Base-by-base conservation (phyloP, 805 yeast genomes). In the Lipomyces yamadae region DNA sequence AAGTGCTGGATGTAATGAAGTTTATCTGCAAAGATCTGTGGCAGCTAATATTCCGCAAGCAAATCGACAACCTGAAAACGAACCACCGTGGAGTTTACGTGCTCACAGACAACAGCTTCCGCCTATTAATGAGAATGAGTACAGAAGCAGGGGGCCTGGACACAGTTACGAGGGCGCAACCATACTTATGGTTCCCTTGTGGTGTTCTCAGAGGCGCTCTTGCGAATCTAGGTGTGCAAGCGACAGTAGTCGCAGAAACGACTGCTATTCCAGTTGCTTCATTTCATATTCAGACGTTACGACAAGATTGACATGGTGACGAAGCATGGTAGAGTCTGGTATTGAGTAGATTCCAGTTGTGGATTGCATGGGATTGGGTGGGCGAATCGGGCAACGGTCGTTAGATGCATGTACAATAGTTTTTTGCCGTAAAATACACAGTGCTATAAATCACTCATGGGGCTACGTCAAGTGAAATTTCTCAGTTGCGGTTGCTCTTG, bases 1-100 rank as follows among this genome's bases (percentile, higher is more conserved):
- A 90, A 68, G 82, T 90, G 11, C 78, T 94, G 50, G 93, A 91
- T 70, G 84, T 94, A 52, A 91, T 95, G 91, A 94, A 94, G 78
- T 92, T 91, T 76, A 85, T 95, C 4, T 93, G 98, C 76, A 84
- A 96, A 57, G 98, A 93, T 72, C 89, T 93, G 35, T 95, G 98
- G 98, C 87, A 85, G 72, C 79, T 84, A 62, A 75, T 94, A 35
- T 92, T 86, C 78, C 86, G 87, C 50, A 94, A 92, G 77, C 97
- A 90, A 76, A 91, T 95, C 81, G 98, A 93, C 76, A 92, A 92
- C 72, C 81, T 95, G 66, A 85, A 96, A 68, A 95, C 99, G 0
- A 95, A 95, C 75, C 98, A 95, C 76, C 80, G 96, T 50, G 89
- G 95, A 5, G 90, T 93, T 0, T 91, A 86, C 76, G 94, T 92